phyloP scores from a whole-genome alignment of 768 basidiomycete genomes.

The Suillus hirtellus region DNA sequence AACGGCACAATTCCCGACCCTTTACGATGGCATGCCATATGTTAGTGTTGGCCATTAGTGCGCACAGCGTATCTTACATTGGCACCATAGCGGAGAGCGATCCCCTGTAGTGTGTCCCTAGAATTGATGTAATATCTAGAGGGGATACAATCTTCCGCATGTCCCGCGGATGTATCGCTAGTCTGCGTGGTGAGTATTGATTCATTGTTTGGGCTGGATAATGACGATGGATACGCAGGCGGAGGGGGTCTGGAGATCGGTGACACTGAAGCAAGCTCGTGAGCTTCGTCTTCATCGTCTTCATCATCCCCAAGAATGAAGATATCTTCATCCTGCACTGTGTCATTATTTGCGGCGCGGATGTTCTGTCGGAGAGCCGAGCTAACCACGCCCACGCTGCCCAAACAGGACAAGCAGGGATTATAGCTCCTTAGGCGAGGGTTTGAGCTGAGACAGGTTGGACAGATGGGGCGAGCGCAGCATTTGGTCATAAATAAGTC shows the following conservation, averaged over 20 bases:
- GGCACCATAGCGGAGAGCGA: conserved; percentile 58
- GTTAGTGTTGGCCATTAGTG: neutral
- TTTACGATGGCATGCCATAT: conserved; percentile 18
- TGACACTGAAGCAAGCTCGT: conserved; percentile 12
- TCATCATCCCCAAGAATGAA: conserved; percentile 70
- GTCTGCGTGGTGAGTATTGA: neutral
- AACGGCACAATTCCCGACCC: conserved; percentile 61
- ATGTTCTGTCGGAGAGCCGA: conserved; percentile 21
- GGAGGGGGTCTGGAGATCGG: conserved; percentile 7
- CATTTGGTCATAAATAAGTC: conserved; percentile 56
- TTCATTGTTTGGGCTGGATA: neutral
- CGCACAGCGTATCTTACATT: conserved; percentile 48
- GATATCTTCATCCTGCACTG: conserved; percentile 57
- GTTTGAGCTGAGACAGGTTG: conserved; percentile 54
- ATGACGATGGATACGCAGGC: neutral
- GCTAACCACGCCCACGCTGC: conserved; percentile 46
- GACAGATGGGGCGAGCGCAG: conserved; percentile 67
- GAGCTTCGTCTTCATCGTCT: conserved; percentile 45
- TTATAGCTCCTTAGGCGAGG: conserved; percentile 67
- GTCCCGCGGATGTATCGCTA: conserved; percentile 8
- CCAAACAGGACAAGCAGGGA: conserved; percentile 71
- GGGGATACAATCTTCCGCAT: conserved; percentile 13
- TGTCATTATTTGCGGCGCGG: conserved; percentile 43
- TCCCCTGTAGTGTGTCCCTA: conserved; percentile 63
- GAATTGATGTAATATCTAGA: conserved; percentile 55